Conservation (phyloP, 2,329 filamentous ascomycete genomes). For the Leptosphaerulina australis region DNA sequence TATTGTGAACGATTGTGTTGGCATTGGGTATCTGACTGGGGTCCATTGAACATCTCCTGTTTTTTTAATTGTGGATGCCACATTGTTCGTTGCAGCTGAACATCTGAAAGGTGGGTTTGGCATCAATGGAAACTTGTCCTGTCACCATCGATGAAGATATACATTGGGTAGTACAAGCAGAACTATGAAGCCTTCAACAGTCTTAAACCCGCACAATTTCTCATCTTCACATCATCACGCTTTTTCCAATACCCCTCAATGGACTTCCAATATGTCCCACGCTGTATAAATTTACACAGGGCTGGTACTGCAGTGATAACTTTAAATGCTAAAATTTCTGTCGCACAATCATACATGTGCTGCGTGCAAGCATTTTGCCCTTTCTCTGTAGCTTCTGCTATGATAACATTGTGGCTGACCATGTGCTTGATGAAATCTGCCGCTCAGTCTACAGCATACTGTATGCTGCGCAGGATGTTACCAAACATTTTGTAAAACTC, state of each 20-base stretch:
- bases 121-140: too few species aligned
- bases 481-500: slow-evolving; percentile 11
- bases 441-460: slow-evolving; percentile 52
- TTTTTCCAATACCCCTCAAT: slow-evolving; percentile 53
- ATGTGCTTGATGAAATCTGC: slow-evolving; percentile 47
- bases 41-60: too few species aligned
- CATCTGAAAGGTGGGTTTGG: too few species aligned
- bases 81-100: too few species aligned
- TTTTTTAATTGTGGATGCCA: too few species aligned
- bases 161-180: too few species aligned
- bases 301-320: slow-evolving; percentile 64
- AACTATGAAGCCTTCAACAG: slow-evolving; percentile 17
- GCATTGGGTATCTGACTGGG: too few species aligned
- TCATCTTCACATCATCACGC: slow-evolving; percentile 32
- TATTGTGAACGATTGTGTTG: too few species aligned
- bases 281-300: too few species aligned
- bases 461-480: slow-evolving; percentile 49
- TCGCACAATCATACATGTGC: slow-evolving; percentile 56
- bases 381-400: slow-evolving; percentile 51
- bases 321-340: slow-evolving; percentile 55
- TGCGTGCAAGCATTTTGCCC: slow-evolving; percentile 54
- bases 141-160: too few species aligned
- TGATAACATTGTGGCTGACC: slow-evolving; percentile 42
- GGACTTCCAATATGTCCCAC: slow-evolving; percentile 59
- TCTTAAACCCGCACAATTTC: slow-evolving; percentile 30